phyloP scores from a whole-genome alignment of 768 basidiomycete species.

The Mycena sanguinolenta region DNA sequence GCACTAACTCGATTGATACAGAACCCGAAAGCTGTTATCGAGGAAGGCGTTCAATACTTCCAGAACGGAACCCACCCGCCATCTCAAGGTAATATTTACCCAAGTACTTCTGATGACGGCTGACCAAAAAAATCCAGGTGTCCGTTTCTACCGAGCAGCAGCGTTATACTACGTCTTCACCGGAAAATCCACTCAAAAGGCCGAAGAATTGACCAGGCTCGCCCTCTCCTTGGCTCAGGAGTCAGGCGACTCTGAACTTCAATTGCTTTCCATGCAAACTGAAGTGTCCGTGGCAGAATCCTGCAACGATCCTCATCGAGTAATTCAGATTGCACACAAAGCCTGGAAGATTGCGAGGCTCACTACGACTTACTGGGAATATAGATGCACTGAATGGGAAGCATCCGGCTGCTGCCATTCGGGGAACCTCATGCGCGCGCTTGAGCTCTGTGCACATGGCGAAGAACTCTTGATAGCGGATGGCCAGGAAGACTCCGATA shows the following conservation, averaged over 20 bases:
- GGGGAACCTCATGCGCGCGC: neutral
- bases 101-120: too few species aligned
- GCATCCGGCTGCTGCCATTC: neutral
- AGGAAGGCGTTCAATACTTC: too few species aligned
- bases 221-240: neutral
- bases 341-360: neutral
- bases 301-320: neutral
- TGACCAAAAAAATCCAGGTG: too few species aligned
- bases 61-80: too few species aligned
- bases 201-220: neutral
- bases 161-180: neutral
- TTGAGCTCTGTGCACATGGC: neutral
- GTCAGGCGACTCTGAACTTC: neutral
- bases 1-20: too few species aligned
- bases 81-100: too few species aligned
- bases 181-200: neutral
- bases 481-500: neutral
- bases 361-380: neutral
- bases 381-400: neutral
- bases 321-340: neutral
- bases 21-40: too few species aligned
- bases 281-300: neutral
- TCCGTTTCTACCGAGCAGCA: constrained; percentile 1
- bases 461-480: neutral
- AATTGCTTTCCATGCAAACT: neutral